These are phyloP conservation scores for Achaetomium macrosporum DNA, from an alignment of 2,329 filamentous ascomycete species.

Conservation along the genomic window DNA sequence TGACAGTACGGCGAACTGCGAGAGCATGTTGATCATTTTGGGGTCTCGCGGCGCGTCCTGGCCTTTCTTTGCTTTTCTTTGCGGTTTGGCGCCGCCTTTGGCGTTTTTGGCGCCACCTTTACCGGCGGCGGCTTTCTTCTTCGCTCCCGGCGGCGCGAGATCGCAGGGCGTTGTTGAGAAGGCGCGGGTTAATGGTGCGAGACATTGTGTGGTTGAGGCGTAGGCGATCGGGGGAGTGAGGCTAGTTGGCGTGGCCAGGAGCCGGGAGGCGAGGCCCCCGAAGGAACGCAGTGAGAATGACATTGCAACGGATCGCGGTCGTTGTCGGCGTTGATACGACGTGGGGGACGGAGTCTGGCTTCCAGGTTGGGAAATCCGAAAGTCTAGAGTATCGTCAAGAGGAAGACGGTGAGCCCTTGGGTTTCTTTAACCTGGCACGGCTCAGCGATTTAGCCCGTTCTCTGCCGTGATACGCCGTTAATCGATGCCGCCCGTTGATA, in stretches of 20 bases:
- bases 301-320: constrained; percentile 10
- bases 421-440: no score
- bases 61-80: constrained; percentile 4
- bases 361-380: no score
- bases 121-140: not conserved
- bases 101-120: not conserved
- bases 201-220: constrained; percentile 4
- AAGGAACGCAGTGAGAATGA: constrained; percentile 17
- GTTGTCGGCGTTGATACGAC: not conserved
- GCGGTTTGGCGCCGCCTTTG: not conserved
- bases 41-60: constrained; percentile 25
- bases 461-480: not conserved
- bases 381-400: not conserved
- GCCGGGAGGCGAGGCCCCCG: constrained; percentile 19
- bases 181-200: constrained; percentile 2
- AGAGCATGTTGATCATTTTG: constrained; percentile 31
- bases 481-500: no score
- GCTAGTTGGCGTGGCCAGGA: constrained; percentile 11
- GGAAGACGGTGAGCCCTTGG: not conserved
- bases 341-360: not conserved
- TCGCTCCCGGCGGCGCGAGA: constrained; percentile 1
- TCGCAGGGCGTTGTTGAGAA: constrained; percentile 13
- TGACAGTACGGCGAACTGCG: constrained; percentile 29
- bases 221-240: not conserved
- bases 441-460: not conserved